Evolutionary conservation across 2,329 filamentous ascomycete species (phyloP), one percentile per base, ranked within the genome.

Genomic region (Coleophoma crateriformis): DNA sequence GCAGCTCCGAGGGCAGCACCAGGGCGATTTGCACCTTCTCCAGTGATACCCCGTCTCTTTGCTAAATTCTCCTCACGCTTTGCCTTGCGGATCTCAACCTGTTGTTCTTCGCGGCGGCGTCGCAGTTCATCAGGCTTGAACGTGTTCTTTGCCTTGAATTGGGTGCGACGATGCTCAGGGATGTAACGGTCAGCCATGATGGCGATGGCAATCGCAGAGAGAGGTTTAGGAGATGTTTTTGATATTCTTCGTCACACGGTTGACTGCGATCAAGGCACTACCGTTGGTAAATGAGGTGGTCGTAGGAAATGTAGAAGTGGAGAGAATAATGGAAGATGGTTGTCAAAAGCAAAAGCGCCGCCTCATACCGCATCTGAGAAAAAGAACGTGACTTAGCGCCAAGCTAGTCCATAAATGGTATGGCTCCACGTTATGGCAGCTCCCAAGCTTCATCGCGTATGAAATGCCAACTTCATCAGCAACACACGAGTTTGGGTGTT

Each of bases 121-220:
- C 94, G 90, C 60, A 99, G 86, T 78, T 99, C 94, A 71, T 99
- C 94, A 64, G 92, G 92, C 84, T 96, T 96, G 81, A 99, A 97
- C 66, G 90, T 90, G 74, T 89, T 92, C 82, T 96, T 96, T 49
- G 94, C 94, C 87, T 99, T 99, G 85, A 96, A 99, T 77, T 96
- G 91, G 60, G 90, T 96, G 69, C 94, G 91, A 72, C 94, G 90
- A 79, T 99, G 94, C 78, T 99, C 94, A 71, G 94, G 94, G 67
- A 99, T 99, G 78, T 96, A 99, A 67, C 94, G 89, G 72, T 99
- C 94, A 72, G 94, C 88, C 94, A 99, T 99, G 48, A 40, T 62
- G 64, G 60, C 52, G 58, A 54, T 54, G 35, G 20, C 39, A 41
- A 41, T 10, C 12, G 39, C 39, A 22, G 14, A 22, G 7, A 20